Conservation (phyloP, 163 green algal genomes). For the Chloroidium sp. region DNA sequence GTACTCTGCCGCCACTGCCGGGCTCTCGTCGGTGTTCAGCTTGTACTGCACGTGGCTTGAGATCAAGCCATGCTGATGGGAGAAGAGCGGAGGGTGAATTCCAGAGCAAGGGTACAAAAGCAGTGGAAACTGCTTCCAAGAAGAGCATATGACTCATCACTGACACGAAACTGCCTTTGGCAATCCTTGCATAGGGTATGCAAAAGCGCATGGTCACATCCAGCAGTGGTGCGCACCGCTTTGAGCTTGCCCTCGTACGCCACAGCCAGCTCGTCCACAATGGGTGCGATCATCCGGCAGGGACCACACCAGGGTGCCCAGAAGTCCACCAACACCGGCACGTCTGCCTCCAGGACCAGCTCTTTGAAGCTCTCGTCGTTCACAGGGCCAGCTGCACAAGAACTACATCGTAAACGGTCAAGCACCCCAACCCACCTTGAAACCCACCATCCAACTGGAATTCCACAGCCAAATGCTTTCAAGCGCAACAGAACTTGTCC, state of each 20-base stretch:
- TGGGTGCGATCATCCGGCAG: constrained; percentile 96
- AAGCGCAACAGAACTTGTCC: no score
- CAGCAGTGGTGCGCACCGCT: constrained; percentile 40
- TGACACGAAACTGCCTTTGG: background rate
- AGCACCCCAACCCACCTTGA: no score
- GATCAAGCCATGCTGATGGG: background rate
- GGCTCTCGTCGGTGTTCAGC: constrained; percentile 97
- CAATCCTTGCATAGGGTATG: background rate
- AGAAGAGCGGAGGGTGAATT: background rate
- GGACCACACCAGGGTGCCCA: constrained; percentile 91
- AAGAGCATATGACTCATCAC: background rate
- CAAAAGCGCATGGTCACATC: background rate
- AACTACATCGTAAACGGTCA: background rate
- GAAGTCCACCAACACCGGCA: constrained; percentile 91
- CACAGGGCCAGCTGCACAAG: constrained; percentile 39
- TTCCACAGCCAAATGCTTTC: no score
- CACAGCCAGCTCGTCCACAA: constrained; percentile 88
- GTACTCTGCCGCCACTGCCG: constrained; percentile 86
- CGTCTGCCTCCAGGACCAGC: constrained; percentile 71
- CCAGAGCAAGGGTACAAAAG: background rate
- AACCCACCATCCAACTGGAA: no score
- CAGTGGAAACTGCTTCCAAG: background rate
- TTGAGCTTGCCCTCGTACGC: constrained; percentile 83
- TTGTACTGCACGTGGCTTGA: constrained; percentile 60
- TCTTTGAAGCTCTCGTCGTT: constrained; percentile 83